Base-by-base conservation (phyloP, 2,329 filamentous ascomycete genomes). In the Arthrobotrys megalospora region DNA sequence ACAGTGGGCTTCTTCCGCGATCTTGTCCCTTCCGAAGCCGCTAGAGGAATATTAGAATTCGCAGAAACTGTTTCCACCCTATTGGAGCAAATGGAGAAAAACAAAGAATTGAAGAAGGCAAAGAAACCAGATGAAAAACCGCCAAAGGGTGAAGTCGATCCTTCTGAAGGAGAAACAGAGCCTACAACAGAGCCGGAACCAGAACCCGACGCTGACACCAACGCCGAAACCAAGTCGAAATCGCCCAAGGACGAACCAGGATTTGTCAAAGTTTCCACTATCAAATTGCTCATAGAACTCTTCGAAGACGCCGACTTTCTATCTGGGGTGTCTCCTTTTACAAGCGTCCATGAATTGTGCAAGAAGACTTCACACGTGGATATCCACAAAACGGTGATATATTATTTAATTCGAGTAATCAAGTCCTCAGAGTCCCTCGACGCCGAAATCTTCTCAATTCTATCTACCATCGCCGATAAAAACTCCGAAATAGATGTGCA, bases 241-340 rank as follows among this genome's bases (percentile, higher is more conserved):
- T 4, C n/a, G 1, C 4, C 55, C n/a, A 28, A 60, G 2, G 55
- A 24, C 1, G 36, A 43, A 41, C 2, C 55, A 1, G 21, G 55
- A 1, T 60, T 60, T 43, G 58, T 72, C 16, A 72, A 72, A 48
- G 47, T 72, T 14, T 64, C 68, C 0, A 72, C 68, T 1, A n/a
- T 72, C 3, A 72, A 72, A 21, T 38, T 55, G 19, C 68, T 72
- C 7, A 41, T 62, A 21, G 45, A 72, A 24, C 19, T 65, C 6
- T 41, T 72, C 3, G 34, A 47, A 7, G 58, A 72, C 16, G 41
- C 1, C n/a, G 63, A 58, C 16, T 58, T 58, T 6, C 7, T 58
- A 36, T n/a, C 52, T 6, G 36, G 32, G 4, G n/a, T 4, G 12
- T 21, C 21, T 21, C 11, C 43, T 7, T 36, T 72, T 14, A 47